These are phyloP conservation scores for Talaromyces verruculosus DNA, from an alignment of 2,329 filamentous ascomycete species.

Conservation along the genomic window DNA sequence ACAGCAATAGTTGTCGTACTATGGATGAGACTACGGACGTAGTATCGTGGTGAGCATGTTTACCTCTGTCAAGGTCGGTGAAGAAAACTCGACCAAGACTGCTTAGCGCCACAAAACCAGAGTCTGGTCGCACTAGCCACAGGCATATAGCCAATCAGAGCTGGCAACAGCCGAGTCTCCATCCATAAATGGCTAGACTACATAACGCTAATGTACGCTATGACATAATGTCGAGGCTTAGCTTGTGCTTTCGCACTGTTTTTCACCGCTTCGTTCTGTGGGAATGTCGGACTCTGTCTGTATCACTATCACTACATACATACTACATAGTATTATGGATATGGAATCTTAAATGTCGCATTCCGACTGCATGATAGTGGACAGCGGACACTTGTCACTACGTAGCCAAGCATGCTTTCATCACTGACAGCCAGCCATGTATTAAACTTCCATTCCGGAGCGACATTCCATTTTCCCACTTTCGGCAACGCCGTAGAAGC, in stretches of 20 bases:
- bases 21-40: neutral
- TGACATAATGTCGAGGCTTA: constrained; percentile 17
- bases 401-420: neutral
- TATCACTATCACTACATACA: neutral
- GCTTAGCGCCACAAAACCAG: constrained; percentile 14
- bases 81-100: neutral
- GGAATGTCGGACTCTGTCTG: constrained; percentile 7
- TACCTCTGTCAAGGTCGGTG: constrained; percentile 10
- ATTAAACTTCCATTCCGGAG: neutral
- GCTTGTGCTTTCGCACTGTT: neutral
- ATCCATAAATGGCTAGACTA: neutral
- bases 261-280: constrained; percentile 14
- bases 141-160: neutral
- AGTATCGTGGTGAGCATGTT: neutral
- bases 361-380: neutral
- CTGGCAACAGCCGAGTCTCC: neutral
- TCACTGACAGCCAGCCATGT: neutral
- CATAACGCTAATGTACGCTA: constrained; percentile 9
- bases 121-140: constrained; percentile 14
- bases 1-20: neutral
- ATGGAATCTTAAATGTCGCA: neutral
- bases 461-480: neutral
- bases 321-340: no score
- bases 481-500: constrained; percentile 12
- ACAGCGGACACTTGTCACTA: neutral